Percentiles rank a stretch among this genome's conserved stretches.
These are phyloP conservation scores for Colletotrichum incanum DNA, from an alignment of 2,329 filamentous ascomycete species.

Conservation along the genomic window DNA sequence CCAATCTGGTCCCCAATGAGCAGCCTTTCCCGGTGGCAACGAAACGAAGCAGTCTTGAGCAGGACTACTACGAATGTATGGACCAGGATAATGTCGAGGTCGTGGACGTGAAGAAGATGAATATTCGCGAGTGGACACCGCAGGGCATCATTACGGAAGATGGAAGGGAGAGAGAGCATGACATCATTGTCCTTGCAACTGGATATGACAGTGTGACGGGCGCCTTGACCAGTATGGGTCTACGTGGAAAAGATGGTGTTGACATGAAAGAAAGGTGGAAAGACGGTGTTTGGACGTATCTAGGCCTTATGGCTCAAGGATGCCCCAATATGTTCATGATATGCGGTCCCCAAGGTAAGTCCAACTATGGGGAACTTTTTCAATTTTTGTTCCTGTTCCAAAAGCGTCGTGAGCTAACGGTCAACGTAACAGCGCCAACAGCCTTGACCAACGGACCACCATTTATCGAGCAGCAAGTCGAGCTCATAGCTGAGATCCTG, in stretches of 20 bases:
- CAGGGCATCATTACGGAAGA: slow-evolving; percentile 59
- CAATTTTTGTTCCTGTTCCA: slow-evolving; percentile 5
- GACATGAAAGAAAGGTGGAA: slow-evolving; percentile 52
- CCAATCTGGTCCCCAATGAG: slow-evolving; percentile 62
- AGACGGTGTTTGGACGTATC: slow-evolving; percentile 50
- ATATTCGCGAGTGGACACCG: slow-evolving; percentile 57
- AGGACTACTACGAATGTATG: slow-evolving; percentile 65
- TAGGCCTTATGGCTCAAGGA: slow-evolving; percentile 45
- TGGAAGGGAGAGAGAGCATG: slow-evolving; percentile 55
- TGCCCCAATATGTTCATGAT: slow-evolving; percentile 47
- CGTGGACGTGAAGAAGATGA: slow-evolving; percentile 60
- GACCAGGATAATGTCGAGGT: slow-evolving; percentile 62
- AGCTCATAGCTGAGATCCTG: slow-evolving; percentile 41
- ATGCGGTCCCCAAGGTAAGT: slow-evolving; percentile 46
- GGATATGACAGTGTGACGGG: slow-evolving; percentile 56
- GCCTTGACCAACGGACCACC: no score
- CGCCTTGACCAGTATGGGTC: slow-evolving; percentile 50
- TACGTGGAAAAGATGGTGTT: slow-evolving; percentile 49
- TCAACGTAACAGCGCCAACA: no score
- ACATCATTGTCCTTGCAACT: slow-evolving; percentile 52
- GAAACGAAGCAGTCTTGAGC: slow-evolving; percentile 64
- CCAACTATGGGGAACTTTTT: background rate
- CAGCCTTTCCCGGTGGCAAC: slow-evolving; percentile 62
- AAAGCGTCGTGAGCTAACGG: no score
- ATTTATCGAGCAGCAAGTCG: slow-evolving; percentile 40